Base-by-base conservation (phyloP, 2,329 filamentous ascomycete genomes). In the Dactylellina sp. region DNA sequence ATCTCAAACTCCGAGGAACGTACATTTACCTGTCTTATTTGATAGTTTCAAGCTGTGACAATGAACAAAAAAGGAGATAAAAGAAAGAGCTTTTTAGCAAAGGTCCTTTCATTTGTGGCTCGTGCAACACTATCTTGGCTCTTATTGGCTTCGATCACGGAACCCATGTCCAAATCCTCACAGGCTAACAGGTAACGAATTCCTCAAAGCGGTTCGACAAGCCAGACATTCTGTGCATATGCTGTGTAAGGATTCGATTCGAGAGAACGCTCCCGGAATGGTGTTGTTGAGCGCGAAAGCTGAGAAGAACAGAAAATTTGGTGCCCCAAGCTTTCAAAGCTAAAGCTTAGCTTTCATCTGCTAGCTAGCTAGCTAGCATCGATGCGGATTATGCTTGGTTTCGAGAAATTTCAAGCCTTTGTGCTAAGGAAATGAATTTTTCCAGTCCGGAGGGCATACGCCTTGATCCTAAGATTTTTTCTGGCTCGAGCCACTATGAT, bases 71-170 rank as follows among this genome's bases (percentile, higher is more conserved):
- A 5, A 32, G 4, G 4, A 32, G 9, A 32, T 59, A 16, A 37
- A 40, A 59, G 49, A 52, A 57, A 53, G 39, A 22, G 50, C 35
- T 42, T 46, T 64, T 28, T 37, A 20, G 24, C 42, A 52, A 63
- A 28, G 60, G 49, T 32, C 28, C 49, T 40, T 37, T 55, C 14
- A 32, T 47, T 55, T 40, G 22, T 47, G 42, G 68, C 56, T 65
- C 61, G 70, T 74, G 61, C 70, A 72, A 72, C 68, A 66, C 70
- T 62, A 74, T 61, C 28, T 57, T n/a, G 47, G 18, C 35, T 53
- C 22, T 47, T 32, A 74, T 74, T 74, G 70, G 70, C 42, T 47
- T 52, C 37, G 44, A 53, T 42, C 53, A 50, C 22, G 39, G 55
- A 71, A 20, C 64, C 40, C 47, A 61, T 71, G 20, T 42, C 24